These are phyloP conservation scores for Globisporangium spinosum DNA, from an alignment of 352 stramenopile species.

Conservation along the genomic window DNA sequence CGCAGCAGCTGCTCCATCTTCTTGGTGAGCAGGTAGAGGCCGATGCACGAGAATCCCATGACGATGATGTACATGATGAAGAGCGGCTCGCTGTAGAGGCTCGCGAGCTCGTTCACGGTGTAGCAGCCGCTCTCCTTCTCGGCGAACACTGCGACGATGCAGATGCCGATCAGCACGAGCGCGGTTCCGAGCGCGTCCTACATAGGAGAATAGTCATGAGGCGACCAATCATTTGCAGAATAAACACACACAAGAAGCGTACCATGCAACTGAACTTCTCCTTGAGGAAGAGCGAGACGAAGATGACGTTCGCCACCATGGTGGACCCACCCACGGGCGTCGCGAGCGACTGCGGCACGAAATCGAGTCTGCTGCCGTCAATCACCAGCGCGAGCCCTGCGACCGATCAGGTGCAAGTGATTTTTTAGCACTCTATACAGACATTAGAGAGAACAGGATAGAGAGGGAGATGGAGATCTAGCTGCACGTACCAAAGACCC, in stretches of 20 bases:
- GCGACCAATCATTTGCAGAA: background rate
- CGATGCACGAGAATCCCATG: conserved; percentile 34
- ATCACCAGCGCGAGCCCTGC: conserved; percentile 60
- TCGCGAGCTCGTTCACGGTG: conserved; percentile 67
- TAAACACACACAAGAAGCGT: background rate
- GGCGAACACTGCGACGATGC: conserved; percentile 75
- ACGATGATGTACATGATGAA: conserved; percentile 71
- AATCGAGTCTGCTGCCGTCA: conserved; percentile 66
- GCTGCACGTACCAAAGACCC: conserved; percentile 52
- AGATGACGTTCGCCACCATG: conserved; percentile 83
- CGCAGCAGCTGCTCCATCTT: conserved; percentile 45
- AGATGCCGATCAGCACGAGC: conserved; percentile 68
- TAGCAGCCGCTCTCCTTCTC: conserved; percentile 76
- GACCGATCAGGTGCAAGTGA: background rate
- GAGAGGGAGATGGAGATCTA: background rate
- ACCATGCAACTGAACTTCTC: conserved; percentile 57
- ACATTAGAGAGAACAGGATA: background rate
- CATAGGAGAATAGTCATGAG: background rate
- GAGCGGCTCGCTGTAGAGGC: conserved; percentile 52
- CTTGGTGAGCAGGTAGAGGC: conserved; percentile 36
- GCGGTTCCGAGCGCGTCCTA: conserved; percentile 58
- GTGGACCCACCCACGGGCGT: conserved; percentile 75
- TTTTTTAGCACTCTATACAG: background rate
- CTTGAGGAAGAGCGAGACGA: conserved; percentile 76
- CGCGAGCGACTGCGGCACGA: conserved; percentile 75